Percentiles rank a stretch among this genome's conserved stretches.
Conservation (phyloP, 805 yeast genomes). For the Tetrapisispora namnaoensis region DNA sequence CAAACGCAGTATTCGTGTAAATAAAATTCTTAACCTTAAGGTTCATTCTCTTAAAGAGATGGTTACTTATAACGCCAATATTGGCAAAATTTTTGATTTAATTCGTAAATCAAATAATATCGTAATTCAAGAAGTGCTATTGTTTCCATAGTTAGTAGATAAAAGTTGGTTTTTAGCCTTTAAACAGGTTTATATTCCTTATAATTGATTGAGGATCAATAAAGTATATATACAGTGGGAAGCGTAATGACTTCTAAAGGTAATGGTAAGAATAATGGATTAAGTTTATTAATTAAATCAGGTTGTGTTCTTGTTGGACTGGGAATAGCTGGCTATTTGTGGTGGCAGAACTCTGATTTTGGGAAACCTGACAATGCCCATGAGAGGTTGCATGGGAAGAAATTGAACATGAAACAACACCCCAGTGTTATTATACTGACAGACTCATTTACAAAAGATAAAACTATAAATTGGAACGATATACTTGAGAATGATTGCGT, state of each 20-base stretch:
- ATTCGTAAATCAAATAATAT: no score
- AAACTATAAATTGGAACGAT: conserved; percentile 13
- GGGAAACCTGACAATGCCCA: background rate
- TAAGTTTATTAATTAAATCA: background rate
- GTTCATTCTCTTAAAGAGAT: no score
- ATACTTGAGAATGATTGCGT: conserved; percentile 24
- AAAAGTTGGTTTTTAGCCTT: no score
- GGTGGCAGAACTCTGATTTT: background rate
- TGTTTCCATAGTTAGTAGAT: no score
- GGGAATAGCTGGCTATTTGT: background rate
- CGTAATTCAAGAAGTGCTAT: no score
- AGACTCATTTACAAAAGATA: conserved; percentile 6
- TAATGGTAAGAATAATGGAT: background rate
- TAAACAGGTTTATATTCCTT: background rate
- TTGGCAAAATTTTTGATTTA: no score
- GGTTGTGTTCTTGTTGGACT: background rate
- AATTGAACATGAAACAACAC: conserved; percentile 3
- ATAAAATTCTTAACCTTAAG: no score
- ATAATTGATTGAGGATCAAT: background rate
- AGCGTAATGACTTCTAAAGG: background rate
- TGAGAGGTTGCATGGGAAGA: background rate
- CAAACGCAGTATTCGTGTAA: background rate
- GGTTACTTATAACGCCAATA: no score
- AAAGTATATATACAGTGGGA: background rate
- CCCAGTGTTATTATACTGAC: conserved; percentile 17